These are phyloP conservation scores for Eucalyptus coolabah DNA, from an alignment of 345 rosid genomes.

Conservation along the genomic window DNA sequence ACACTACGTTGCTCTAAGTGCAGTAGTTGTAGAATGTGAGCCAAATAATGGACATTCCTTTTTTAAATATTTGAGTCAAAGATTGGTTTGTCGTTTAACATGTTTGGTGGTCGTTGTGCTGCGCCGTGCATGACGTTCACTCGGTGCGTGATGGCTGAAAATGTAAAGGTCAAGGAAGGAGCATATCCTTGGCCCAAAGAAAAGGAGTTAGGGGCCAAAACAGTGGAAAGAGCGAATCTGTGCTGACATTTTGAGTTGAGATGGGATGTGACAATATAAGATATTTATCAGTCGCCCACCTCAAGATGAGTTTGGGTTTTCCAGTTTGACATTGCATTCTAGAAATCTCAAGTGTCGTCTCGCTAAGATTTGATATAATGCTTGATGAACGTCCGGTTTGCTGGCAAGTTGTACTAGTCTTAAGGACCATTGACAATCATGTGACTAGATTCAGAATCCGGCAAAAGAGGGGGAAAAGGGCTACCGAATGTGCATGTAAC, in stretches of 20 bases:
- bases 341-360: background rate
- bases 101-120: background rate
- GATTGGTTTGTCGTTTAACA: background rate
- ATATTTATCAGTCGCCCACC: background rate
- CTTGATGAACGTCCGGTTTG: too few species aligned
- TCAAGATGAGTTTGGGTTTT: too few species aligned
- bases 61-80: background rate
- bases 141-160: background rate
- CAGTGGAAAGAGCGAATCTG: background rate
- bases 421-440: too few species aligned
- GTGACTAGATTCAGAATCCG: too few species aligned
- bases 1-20: background rate
- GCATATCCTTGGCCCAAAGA: background rate
- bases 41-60: background rate
- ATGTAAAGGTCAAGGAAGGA: background rate
- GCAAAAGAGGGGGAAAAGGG: too few species aligned
- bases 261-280: background rate
- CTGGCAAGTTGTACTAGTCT: too few species aligned
- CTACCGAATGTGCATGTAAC: too few species aligned
- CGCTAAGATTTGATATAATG: too few species aligned
- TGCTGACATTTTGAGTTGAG: background rate
- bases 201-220: background rate
- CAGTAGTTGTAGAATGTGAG: background rate
- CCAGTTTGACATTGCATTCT: too few species aligned
- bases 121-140: background rate